Conservation (phyloP, 2,329 filamentous ascomycete species). For the Xylariaceae sp. region DNA sequence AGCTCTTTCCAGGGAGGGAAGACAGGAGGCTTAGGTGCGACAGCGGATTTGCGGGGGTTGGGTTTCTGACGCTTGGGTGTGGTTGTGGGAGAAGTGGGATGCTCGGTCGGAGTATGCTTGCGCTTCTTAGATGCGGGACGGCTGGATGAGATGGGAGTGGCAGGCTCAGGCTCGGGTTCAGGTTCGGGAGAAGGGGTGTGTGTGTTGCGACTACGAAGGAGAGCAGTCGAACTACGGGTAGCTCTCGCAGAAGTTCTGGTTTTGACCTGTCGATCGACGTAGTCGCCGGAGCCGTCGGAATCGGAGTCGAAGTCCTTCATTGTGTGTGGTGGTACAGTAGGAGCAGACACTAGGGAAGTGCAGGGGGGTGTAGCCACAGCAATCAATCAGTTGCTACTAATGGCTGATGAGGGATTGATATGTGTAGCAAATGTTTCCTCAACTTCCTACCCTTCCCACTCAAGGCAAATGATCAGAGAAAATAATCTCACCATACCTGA, state of each 20-base stretch:
- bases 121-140: conserved; percentile 11
- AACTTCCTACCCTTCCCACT: no score
- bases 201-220: conserved; percentile 10
- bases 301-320: no score
- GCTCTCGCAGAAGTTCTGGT: conserved; percentile 23
- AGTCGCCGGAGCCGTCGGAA: no score
- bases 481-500: no score
- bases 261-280: conserved; percentile 28
- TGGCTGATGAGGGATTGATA: no score
- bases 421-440: no score
- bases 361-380: no score
- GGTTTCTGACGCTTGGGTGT: conserved; percentile 10
- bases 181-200: conserved; percentile 11
- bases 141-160: not conserved
- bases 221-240: conserved; percentile 24
- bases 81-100: not conserved
- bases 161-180: conserved; percentile 14
- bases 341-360: no score
- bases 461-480: no score
- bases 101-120: conserved; percentile 2
- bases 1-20: conserved; percentile 43
- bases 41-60: conserved; percentile 6
- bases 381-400: no score
- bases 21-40: conserved; percentile 1
- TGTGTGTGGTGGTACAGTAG: no score